Percentiles rank a stretch among this genome's conserved stretches.
phyloP scores from a whole-genome alignment of 208 protist genomes.

The Strigomonas culicis region DNA sequence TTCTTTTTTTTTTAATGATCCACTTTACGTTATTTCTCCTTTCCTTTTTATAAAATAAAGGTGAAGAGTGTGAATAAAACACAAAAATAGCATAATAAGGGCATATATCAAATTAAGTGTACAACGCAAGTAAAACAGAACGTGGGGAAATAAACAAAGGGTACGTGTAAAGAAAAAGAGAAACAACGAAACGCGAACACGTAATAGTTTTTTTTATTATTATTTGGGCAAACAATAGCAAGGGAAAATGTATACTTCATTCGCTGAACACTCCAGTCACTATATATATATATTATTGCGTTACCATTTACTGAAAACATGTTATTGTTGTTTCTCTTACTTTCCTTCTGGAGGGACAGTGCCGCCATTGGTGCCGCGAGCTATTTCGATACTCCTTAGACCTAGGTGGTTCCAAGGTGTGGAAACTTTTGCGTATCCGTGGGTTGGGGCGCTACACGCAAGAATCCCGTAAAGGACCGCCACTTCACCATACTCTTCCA shows the following conservation, averaged over 20 bases:
- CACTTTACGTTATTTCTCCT: no score
- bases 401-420: constrained; percentile 18
- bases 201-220: no score
- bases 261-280: no score
- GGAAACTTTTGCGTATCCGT: constrained; percentile 73
- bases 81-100: constrained; percentile 4
- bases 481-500: constrained; percentile 61
- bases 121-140: background rate
- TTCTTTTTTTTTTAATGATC: no score
- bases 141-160: background rate
- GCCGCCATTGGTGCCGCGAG: background rate
- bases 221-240: no score
- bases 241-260: no score
- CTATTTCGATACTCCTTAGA: background rate
- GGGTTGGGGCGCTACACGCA: constrained; percentile 52
- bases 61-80: constrained; percentile 4
- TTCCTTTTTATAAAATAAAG: background rate
- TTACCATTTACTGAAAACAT: background rate
- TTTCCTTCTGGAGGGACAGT: background rate
- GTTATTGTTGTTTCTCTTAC: background rate
- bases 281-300: no score
- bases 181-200: no score
- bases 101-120: background rate
- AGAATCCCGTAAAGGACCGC: constrained; percentile 62
- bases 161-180: background rate